phyloP scores from a whole-genome alignment of 2,329 filamentous ascomycete genomes.

The Neonectria faginata region DNA sequence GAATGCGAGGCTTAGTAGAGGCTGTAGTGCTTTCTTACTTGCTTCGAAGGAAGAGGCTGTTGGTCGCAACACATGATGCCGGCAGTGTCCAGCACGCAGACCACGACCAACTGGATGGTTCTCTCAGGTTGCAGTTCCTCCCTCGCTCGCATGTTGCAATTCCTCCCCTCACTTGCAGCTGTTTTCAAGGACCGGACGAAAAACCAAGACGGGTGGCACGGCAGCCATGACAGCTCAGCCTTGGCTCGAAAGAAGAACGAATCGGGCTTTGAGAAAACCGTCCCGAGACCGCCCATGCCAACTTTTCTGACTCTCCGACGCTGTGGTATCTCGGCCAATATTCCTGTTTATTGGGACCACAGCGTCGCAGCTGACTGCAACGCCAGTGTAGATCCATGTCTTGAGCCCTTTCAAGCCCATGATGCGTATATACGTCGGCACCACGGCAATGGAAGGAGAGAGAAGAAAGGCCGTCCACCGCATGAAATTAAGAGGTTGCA shows the following conservation, averaged over 20 bases:
- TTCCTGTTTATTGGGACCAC: not conserved
- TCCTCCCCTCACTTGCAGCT: not conserved
- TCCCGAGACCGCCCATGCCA: conserved; percentile 12
- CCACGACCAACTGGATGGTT: not conserved
- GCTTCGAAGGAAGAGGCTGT: conserved; percentile 2
- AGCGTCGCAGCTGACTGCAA: conserved; percentile 9
- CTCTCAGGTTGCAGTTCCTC: not conserved
- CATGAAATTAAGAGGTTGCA: conserved; percentile 28
- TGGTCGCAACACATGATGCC: not conserved
- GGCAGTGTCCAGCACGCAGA: not conserved
- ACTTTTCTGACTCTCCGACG: conserved; percentile 1
- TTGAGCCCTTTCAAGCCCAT: not conserved
- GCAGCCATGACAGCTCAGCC: conserved; percentile 15
- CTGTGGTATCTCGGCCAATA: conserved; percentile 7
- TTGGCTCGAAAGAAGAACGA: conserved; percentile 14
- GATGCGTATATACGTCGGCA: too few relatives aligned
- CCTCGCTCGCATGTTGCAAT: not conserved
- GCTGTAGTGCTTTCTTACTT: not conserved
- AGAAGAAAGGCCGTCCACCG: conserved; percentile 1
- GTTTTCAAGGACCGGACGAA: not conserved
- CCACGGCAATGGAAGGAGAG: not conserved
- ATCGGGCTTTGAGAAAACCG: conserved; percentile 11
- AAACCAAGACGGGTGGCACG: not conserved
- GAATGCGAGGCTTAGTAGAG: conserved; percentile 14
- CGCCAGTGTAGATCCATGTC: not conserved